These are phyloP conservation scores for Chloromonas sp. DNA, from an alignment of 163 green algal genomes.

Conservation along the genomic window DNA sequence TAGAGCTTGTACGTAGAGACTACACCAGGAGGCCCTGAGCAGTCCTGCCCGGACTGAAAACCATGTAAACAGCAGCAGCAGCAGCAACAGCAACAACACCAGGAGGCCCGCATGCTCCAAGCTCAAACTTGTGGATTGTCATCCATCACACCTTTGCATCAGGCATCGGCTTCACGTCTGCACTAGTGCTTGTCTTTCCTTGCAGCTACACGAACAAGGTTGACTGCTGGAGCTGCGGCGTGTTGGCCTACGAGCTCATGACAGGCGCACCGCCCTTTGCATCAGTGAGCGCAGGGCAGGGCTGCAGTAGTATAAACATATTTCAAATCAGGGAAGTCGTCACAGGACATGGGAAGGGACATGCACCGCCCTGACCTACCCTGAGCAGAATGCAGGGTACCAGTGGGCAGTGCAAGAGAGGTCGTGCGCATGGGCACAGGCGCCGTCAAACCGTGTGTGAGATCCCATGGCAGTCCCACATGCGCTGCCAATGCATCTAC, in stretches of 20 bases:
- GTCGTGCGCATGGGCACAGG: background rate
- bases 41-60: too few species aligned
- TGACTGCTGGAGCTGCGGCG: constrained; percentile 64
- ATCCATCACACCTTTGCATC: background rate
- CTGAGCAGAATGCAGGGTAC: too few species aligned
- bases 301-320: too few species aligned
- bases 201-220: constrained; percentile 30
- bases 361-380: too few species aligned
- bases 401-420: too few species aligned
- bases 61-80: too few species aligned
- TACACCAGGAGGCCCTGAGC: too few species aligned
- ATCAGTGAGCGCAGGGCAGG: constrained; percentile 13
- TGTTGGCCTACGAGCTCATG: constrained; percentile 56
- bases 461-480: background rate
- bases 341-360: too few species aligned
- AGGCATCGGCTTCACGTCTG: too few species aligned
- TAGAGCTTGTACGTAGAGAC: too few species aligned
- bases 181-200: background rate
- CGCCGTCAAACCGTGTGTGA: background rate
- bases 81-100: background rate
- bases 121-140: background rate
- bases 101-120: background rate
- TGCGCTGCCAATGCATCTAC: background rate
- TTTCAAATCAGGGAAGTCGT: background rate
- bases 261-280: constrained; percentile 43